Percentiles rank a stretch among this genome's conserved stretches.
Conservation (phyloP, 2,329 filamentous ascomycete species). For the Lasiodiplodia gonubiensis region DNA sequence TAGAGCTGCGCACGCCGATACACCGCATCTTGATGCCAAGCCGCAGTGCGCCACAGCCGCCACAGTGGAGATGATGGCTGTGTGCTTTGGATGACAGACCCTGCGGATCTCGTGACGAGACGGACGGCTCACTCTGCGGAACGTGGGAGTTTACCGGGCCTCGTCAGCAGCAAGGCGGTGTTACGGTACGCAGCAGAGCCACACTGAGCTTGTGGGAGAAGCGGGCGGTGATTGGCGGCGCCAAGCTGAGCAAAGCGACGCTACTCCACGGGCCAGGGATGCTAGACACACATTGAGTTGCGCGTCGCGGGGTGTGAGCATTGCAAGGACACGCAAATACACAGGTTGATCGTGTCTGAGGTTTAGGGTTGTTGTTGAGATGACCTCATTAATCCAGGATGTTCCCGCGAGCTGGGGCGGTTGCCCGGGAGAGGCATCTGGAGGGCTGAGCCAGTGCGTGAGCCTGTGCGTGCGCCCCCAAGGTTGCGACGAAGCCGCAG, state of each 20-base stretch:
- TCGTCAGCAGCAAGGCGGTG: slow-evolving; percentile 25
- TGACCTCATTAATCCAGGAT: slow-evolving; percentile 20
- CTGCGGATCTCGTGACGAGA: slow-evolving; percentile 15
- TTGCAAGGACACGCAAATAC: slow-evolving; percentile 5
- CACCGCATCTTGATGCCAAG: slow-evolving; percentile 17
- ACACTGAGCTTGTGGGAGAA: neutral
- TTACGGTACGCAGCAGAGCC: neutral
- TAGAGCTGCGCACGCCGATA: neutral
- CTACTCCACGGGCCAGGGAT: neutral
- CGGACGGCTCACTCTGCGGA: slow-evolving; percentile 4
- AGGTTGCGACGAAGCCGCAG: slow-evolving; percentile 20
- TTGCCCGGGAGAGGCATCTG: neutral
- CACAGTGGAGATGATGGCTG: neutral
- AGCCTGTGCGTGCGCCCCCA: neutral
- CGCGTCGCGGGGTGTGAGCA: neutral
- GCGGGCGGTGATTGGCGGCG: slow-evolving; percentile 15
- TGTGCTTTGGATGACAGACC: slow-evolving; percentile 1
- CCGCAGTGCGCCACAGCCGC: slow-evolving; percentile 15
- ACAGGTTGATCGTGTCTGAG: neutral
- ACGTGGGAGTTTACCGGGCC: neutral
- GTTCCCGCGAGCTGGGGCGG: neutral
- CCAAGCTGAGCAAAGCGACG: slow-evolving; percentile 16
- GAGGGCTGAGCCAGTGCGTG: neutral
- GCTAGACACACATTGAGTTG: neutral
- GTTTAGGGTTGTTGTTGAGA: neutral